Conservation (phyloP, 306 rosid species). For the Pyrus betulifolia region DNA sequence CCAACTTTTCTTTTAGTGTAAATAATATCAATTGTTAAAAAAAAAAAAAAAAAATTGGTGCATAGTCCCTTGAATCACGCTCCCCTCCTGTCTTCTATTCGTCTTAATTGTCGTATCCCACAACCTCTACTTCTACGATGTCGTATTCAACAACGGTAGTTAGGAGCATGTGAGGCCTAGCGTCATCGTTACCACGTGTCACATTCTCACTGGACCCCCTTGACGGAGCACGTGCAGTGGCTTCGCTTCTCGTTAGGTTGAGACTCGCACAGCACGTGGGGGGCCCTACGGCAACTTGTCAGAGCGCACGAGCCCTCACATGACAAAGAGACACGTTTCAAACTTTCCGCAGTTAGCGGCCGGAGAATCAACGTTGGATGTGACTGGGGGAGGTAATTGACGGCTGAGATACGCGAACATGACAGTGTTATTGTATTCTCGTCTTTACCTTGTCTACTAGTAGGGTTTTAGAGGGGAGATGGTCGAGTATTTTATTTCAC, state of each 20-base stretch:
- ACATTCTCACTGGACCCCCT: not conserved
- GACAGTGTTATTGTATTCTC: constrained; percentile 16
- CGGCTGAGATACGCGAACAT: constrained; percentile 24
- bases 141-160: not conserved
- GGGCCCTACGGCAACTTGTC: constrained; percentile 24
- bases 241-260: not conserved
- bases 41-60: too few relatives aligned
- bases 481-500: not conserved
- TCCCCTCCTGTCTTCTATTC: not conserved
- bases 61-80: too few relatives aligned
- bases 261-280: constrained; percentile 35
- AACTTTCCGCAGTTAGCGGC: constrained; percentile 31
- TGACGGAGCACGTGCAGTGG: constrained; percentile 25
- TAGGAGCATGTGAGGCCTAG: constrained; percentile 17
- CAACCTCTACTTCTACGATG: not conserved
- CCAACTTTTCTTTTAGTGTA: too few relatives aligned
- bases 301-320: constrained; percentile 54
- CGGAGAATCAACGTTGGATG: constrained; percentile 30
- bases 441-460: not conserved
- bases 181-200: constrained; percentile 3
- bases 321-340: constrained; percentile 42
- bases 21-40: too few relatives aligned
- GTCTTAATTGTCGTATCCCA: constrained; percentile 9
- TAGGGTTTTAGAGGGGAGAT: too few relatives aligned
- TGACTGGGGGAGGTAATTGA: constrained; percentile 14